Evolutionary conservation across 441 rosid species (phyloP), one percentile per base, ranked within the genome.

Genomic region (Populus tomentosa): DNA sequence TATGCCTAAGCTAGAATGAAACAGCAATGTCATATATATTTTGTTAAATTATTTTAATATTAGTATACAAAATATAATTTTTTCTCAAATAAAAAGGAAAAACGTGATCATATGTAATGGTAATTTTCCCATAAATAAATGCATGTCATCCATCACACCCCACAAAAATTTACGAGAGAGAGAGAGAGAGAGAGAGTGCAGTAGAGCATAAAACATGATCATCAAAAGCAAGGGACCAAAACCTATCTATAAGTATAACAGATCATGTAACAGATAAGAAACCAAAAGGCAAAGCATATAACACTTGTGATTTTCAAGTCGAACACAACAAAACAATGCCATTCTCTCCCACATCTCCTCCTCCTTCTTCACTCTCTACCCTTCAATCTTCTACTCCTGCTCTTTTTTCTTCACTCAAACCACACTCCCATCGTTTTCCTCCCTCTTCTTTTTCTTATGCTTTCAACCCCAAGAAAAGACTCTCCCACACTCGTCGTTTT

Each of bases 341-440:
- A 16, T 77, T 85, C 72, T 80, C 88, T 50, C 80, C 83, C 0
- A n/a, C 82, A 35, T 63, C 80, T 13, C 36, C 70, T 9, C 10
- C 33, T 4, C 4, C 42, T 10, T 69, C 84, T 16, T 68, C 80
- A 2, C 63, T 76, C 24, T 73, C 75, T 32, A 83, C 70, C 38
- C 78, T 64, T 50, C 86, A 75, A 10, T 74, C 86, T 10, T 79
- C 80, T 6, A 16, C 8, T 53, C 2, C 61, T 53, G 67, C 84
- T 1, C 7, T 80, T 13, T 38, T 74, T 74, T 70, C 82, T 62
- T 78, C 83, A 6, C 79, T 78, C 66, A 87, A 76, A 16, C 73
- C 71, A 9, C 80, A 63, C 72, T 38, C 77, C 71, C 76, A 80
- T 77, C 75, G 69, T 76, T 85, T 77, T 73, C 81, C 84, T 65